A percentile compares a stretch with the other conserved stretches of the same genome.
These are phyloP conservation scores for Leptodermis oblonga DNA, from an alignment of 257 asterid species.

Conservation along the genomic window DNA sequence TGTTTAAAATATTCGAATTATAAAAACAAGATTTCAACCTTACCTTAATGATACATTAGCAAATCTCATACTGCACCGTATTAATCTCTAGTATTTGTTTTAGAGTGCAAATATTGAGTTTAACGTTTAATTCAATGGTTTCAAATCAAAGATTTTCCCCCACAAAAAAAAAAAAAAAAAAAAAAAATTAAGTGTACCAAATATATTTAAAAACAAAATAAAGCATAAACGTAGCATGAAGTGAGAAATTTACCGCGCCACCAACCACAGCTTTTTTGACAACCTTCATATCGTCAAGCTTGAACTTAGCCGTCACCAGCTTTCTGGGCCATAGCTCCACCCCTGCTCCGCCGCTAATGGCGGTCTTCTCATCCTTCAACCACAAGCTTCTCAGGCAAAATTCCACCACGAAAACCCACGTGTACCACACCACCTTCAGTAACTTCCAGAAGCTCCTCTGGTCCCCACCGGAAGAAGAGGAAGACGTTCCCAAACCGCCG, in stretches of 20 bases:
- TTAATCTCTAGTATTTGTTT: too few species aligned
- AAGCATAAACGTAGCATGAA: too few species aligned
- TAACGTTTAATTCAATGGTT: too few species aligned
- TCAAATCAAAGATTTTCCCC: too few species aligned
- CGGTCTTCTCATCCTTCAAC: constrained; percentile 29
- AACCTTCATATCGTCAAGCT: constrained; percentile 29
- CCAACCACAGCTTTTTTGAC: constrained; percentile 26
- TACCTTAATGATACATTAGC: too few species aligned
- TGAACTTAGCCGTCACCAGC: constrained; percentile 33
- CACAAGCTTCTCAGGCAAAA: constrained; percentile 26
- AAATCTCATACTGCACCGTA: too few species aligned
- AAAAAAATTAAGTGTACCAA: too few species aligned
- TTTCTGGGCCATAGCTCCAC: constrained; percentile 46
- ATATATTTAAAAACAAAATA: too few species aligned
- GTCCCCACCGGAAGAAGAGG: constrained; percentile 4
- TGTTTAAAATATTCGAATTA: too few species aligned
- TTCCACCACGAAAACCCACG: constrained; percentile 25
- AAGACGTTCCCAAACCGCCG: constrained; percentile 22
- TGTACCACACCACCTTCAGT: constrained; percentile 27
- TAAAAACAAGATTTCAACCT: too few species aligned
- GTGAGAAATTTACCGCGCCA: constrained; percentile 33
- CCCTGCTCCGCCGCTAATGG: constrained; percentile 37
- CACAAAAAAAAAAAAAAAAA: too few species aligned
- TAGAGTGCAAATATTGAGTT: too few species aligned
- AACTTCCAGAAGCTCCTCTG: constrained; percentile 29